These are phyloP conservation scores for Metarhizium guizhouense DNA, from an alignment of 2,329 filamentous ascomycete species.

Conservation along the genomic window DNA sequence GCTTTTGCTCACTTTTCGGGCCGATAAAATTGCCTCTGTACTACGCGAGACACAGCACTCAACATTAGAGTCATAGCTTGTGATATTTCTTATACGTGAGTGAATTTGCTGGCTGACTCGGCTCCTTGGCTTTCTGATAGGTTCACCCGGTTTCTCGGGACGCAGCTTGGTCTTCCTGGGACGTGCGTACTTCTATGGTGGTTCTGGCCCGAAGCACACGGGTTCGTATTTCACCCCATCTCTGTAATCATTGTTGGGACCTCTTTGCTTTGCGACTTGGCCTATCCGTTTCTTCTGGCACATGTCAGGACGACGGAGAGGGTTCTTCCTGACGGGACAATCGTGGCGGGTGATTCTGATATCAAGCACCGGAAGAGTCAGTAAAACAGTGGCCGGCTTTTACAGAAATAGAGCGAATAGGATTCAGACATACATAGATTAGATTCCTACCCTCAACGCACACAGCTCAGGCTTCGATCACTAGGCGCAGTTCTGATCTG, in stretches of 20 bases:
- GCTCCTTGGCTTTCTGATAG: slow-evolving; percentile 15
- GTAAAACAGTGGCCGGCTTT: slow-evolving; percentile 8
- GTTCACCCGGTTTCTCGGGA: slow-evolving; percentile 33
- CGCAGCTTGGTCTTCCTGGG: slow-evolving; percentile 30
- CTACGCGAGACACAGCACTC: background rate
- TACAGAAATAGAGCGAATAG: background rate
- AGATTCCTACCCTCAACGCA: background rate
- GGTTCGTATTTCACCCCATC: slow-evolving; percentile 34
- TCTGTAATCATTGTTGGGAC: slow-evolving; percentile 32
- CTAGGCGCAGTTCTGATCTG: background rate
- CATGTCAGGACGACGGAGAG: slow-evolving; percentile 29
- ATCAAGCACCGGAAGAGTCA: slow-evolving; percentile 12
- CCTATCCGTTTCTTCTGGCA: slow-evolving; percentile 34
- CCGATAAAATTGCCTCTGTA: background rate
- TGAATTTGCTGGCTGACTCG: background rate
- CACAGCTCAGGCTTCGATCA: background rate
- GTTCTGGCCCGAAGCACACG: slow-evolving; percentile 42
- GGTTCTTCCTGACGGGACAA: slow-evolving; percentile 27
- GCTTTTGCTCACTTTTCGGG: background rate
- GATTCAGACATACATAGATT: background rate
- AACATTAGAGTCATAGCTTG: background rate
- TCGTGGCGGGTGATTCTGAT: slow-evolving; percentile 15
- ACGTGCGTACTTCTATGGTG: slow-evolving; percentile 35
- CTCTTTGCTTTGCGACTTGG: slow-evolving; percentile 31
- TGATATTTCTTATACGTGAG: too few species aligned